Conservation (phyloP, 495 filamentous ascomycete genomes). For the Xylaria longipes region DNA sequence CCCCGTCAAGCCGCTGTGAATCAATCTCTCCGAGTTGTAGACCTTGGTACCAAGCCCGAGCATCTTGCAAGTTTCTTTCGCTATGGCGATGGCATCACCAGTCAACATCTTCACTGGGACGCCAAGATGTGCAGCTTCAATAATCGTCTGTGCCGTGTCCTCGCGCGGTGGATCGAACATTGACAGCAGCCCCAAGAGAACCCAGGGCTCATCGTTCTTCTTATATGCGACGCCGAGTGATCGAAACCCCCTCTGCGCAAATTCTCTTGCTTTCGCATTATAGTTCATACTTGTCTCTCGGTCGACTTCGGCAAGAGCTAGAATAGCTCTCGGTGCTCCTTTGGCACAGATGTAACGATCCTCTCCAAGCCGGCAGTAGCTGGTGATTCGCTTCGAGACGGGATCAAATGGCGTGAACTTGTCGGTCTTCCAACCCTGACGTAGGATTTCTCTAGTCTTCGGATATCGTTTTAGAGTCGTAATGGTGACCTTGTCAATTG, state of each 20-base stretch:
- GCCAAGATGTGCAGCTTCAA: conserved; percentile 84
- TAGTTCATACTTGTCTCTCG: conserved; percentile 75
- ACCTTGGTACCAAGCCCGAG: conserved; percentile 91
- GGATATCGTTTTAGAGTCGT: conserved; percentile 81
- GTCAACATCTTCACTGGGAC: conserved; percentile 95
- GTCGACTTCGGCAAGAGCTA: conserved; percentile 77
- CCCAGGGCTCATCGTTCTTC: conserved; percentile 76
- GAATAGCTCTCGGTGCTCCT: conserved; percentile 82
- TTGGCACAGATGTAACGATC: conserved; percentile 86
- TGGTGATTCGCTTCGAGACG: conserved; percentile 89
- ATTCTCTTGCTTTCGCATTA: conserved; percentile 86
- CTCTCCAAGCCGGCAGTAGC: conserved; percentile 72
- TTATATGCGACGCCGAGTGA: conserved; percentile 92
- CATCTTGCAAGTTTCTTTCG: conserved; percentile 86
- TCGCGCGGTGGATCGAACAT: conserved; percentile 90
- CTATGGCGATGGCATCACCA: conserved; percentile 91
- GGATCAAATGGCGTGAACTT: conserved; percentile 91
- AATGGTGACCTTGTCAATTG: conserved; percentile 91
- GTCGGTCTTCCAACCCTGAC: conserved; percentile 71
- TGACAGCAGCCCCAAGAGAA: conserved; percentile 89
- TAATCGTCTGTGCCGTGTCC: conserved; percentile 87
- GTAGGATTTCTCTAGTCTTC: conserved; percentile 71
- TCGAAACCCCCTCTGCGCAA: conserved; percentile 86
- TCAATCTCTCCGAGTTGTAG: conserved; percentile 87
- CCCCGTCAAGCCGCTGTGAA: conserved; percentile 82